Base-by-base conservation (phyloP, 177 flowering plant species). In the Vitis hybrid region DNA sequence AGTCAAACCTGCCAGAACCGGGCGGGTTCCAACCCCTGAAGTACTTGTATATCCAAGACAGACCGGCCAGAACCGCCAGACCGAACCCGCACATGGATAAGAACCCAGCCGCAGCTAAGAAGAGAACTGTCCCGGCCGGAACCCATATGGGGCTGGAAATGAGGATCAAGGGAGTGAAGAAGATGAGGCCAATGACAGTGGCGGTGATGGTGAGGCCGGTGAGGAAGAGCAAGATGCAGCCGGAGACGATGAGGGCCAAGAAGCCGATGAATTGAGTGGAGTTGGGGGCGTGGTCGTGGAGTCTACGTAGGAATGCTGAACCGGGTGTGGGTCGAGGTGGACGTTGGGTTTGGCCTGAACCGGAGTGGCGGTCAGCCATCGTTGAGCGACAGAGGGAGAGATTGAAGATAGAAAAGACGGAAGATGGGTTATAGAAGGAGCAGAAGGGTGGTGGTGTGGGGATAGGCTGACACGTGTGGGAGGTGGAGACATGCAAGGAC, bases 91-190 rank as follows among this genome's bases (percentile, higher is more conserved):
- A 80, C 18, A 85, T 19, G 0, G 85, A 75, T 69, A 91, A 51
- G 61, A 85, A 75, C 3, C 84, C 93, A 13, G 86, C 84, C 2
- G 77, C 27, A 27, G 72, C 60, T 1, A 90, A 0, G 65, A 91
- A 83, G 14, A 89, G 66, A 4, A 89, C 40, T 11, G 83, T 56
- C 4, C 80, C 92, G 15, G 74, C 64, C 0, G 98, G 97, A 27
- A 91, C 73, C 99, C 98, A 95, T n/a, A 95, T 77, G 19, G 99
- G 99, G 81, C 94, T 90, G 0, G 90, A 72, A 13, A 93, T 3
- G 64, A 95, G n/a, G 21, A 91, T 75, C 72, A 95, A 14, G 0
- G 98, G 99, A 4, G 88, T 60, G 75, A 93, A 85, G 70, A 91
- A 74, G 69, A 94, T 82, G 52, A 91, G 62, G 19, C 83, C 94